phyloP scores from a whole-genome alignment of 495 filamentous ascomycete genomes.

The Entonaema liquescens region DNA sequence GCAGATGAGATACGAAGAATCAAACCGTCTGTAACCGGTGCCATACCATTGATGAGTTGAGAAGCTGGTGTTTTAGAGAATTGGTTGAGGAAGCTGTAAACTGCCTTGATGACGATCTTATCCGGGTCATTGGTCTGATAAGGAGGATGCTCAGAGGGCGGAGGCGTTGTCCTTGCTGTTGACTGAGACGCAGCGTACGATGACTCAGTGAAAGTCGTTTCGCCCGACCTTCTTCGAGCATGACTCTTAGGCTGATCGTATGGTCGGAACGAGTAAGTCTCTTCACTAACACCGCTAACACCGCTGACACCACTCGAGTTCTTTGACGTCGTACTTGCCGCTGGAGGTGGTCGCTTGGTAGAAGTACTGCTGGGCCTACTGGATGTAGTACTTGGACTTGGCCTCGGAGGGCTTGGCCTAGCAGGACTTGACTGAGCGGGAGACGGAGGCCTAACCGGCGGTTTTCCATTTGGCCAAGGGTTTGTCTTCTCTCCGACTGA shows the following conservation, averaged over 20 bases:
- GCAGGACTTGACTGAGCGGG: constrained; percentile 24
- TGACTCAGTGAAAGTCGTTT: constrained; percentile 80
- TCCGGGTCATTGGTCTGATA: constrained; percentile 90
- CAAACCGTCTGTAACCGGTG: constrained; percentile 80
- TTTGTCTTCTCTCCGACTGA: constrained; percentile 65
- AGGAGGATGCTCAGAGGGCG: constrained; percentile 73
- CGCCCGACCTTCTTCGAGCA: constrained; percentile 61
- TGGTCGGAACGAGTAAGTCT: constrained; percentile 80
- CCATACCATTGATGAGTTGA: constrained; percentile 76
- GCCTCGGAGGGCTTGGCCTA: constrained; percentile 43
- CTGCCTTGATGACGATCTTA: constrained; percentile 92
- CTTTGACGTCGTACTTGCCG: constrained; percentile 39
- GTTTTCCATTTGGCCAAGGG: constrained; percentile 64
- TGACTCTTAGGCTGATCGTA: constrained; percentile 76
- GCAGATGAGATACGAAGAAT: constrained; percentile 85
- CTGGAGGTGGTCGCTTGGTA: neutral
- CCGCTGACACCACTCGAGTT: constrained; percentile 70
- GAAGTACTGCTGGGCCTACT: constrained; percentile 42
- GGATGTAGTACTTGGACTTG: constrained; percentile 35
- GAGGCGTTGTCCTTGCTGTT: constrained; percentile 86
- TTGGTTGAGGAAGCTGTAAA: constrained; percentile 87
- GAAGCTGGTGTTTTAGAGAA: constrained; percentile 82
- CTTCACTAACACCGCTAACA: constrained; percentile 70
- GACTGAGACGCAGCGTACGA: constrained; percentile 83
- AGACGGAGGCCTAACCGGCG: constrained; percentile 22